Percentiles rank a stretch among this genome's conserved stretches.
These are phyloP conservation scores for Phytophthora ramorum DNA, from an alignment of 352 stramenopile genomes.

Conservation along the genomic window DNA sequence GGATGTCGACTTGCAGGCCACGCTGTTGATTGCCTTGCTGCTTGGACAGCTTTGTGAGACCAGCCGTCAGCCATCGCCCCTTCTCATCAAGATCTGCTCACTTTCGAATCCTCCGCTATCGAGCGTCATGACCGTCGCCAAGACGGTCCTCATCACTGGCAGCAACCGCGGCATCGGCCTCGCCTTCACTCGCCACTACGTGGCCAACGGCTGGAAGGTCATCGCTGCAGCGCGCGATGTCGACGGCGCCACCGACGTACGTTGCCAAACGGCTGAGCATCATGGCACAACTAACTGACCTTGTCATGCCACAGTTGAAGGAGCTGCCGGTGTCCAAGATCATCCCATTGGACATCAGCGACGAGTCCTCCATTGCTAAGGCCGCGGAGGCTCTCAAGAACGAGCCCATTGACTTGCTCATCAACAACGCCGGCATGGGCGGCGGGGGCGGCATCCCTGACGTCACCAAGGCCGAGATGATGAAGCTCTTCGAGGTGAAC, in stretches of 20 bases:
- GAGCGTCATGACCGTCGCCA: conserved; percentile 29
- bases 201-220: conserved; percentile 53
- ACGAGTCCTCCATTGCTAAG: conserved; percentile 45
- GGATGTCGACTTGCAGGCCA: conserved; percentile 26
- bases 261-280: background rate
- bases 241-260: conserved; percentile 43
- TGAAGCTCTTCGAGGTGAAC: conserved; percentile 73
- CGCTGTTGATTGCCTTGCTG: background rate
- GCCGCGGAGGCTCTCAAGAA: conserved; percentile 47
- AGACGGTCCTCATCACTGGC: conserved; percentile 69
- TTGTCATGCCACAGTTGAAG: conserved; percentile 29
- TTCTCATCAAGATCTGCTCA: background rate
- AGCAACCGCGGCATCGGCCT: conserved; percentile 66
- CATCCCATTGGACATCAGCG: conserved; percentile 37
- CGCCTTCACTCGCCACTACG: conserved; percentile 54
- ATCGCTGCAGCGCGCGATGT: conserved; percentile 55
- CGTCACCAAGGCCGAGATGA: conserved; percentile 53
- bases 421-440: conserved; percentile 74
- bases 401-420: conserved; percentile 60
- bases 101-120: conserved; percentile 10
- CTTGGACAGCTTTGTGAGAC: background rate
- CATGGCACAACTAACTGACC: background rate
- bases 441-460: conserved; percentile 38
- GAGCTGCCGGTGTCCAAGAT: conserved; percentile 35
- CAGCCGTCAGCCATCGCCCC: background rate